Conservation (phyloP, 805 yeast species). For the Myxozyma neglecta region DNA sequence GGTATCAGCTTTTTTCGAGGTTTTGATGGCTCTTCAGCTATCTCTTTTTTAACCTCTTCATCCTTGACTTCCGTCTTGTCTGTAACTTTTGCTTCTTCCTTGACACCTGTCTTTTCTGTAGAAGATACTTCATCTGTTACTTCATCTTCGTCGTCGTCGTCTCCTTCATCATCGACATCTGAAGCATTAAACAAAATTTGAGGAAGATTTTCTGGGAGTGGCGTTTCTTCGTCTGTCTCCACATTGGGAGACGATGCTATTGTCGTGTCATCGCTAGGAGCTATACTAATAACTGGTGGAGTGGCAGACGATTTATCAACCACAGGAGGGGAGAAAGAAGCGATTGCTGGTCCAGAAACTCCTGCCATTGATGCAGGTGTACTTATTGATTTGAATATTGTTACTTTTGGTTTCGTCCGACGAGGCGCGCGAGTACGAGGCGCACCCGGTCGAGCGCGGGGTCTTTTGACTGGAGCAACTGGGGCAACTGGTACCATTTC, state of each 20-base stretch:
- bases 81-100: neutral
- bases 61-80: neutral
- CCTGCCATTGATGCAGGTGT: neutral
- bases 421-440: neutral
- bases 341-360: too few relatives aligned
- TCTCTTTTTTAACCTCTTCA: neutral
- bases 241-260: constrained; percentile 3
- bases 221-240: neutral
- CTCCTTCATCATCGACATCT: constrained; percentile 12
- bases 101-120: neutral
- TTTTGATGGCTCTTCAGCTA: neutral
- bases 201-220: neutral
- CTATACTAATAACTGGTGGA: neutral
- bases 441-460: neutral
- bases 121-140: neutral
- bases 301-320: neutral
- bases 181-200: neutral
- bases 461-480: neutral
- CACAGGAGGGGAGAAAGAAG: neutral
- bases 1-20: constrained; percentile 4
- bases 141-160: neutral
- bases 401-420: neutral
- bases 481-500: constrained; percentile 4
- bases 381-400: neutral
- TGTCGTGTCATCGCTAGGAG: neutral